These are phyloP conservation scores for Guadua angustifolia DNA, from an alignment of 176 grass and related monocot species.

Conservation along the genomic window DNA sequence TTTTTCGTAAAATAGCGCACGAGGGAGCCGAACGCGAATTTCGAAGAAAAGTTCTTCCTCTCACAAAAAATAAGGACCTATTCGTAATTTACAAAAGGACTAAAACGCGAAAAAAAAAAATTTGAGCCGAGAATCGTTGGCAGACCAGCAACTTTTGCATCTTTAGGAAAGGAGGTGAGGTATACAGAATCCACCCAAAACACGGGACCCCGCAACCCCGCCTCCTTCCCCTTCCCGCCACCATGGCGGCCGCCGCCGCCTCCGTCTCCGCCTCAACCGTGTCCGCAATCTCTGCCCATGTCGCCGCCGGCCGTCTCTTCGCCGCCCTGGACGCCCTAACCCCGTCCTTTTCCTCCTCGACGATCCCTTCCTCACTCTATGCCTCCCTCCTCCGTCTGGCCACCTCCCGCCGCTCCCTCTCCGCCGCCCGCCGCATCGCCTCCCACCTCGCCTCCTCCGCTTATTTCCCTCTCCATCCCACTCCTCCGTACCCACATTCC, in stretches of 20 bases:
- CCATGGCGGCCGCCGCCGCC: constrained; percentile 34
- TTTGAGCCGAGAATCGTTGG: too few relatives aligned
- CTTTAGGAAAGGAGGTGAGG: too few relatives aligned
- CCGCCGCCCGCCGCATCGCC: constrained; percentile 55
- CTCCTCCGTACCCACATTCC: constrained; percentile 46
- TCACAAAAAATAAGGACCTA: too few relatives aligned
- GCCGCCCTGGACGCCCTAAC: background rate
- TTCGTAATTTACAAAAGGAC: too few relatives aligned
- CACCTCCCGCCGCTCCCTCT: constrained; percentile 2
- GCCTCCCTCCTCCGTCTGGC: constrained; percentile 46
- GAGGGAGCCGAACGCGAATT: too few relatives aligned
- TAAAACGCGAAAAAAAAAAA: too few relatives aligned
- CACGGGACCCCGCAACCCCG: background rate
- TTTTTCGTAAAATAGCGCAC: too few relatives aligned
- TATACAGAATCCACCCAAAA: background rate
- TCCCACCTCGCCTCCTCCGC: constrained; percentile 41
- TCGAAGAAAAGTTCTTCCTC: too few relatives aligned
- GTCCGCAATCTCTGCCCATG: constrained; percentile 10
- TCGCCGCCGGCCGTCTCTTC: constrained; percentile 17
- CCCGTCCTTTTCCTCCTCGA: constrained; percentile 12
- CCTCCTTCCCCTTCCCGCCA: constrained; percentile 1
- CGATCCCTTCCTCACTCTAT: constrained; percentile 39
- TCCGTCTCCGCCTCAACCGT: constrained; percentile 9
- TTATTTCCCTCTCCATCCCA: background rate
- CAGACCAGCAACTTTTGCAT: too few relatives aligned